Conservation (phyloP, 2,329 filamentous ascomycete genomes). For the Magnaporthiopsis poae region DNA sequence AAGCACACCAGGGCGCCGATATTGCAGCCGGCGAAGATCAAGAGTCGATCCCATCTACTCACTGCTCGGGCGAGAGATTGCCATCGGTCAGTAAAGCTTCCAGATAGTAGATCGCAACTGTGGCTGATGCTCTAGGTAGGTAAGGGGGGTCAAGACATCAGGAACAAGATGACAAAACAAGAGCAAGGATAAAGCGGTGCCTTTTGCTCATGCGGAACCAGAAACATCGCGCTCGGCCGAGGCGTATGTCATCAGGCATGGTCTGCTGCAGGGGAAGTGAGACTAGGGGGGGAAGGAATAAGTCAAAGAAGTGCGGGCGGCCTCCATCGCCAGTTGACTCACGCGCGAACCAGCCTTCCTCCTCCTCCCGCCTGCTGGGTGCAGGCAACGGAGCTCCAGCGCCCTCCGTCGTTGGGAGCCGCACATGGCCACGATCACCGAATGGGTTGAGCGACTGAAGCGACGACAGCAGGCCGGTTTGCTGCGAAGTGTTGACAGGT, state of each 20-base stretch:
- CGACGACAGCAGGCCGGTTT: slow-evolving; percentile 66
- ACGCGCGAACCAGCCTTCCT: slow-evolving; percentile 92
- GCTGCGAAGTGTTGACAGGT: slow-evolving; percentile 61
- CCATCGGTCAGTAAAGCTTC: slow-evolving; percentile 18
- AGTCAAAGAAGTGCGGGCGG: slow-evolving; percentile 8
- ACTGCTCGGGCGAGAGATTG: slow-evolving; percentile 46
- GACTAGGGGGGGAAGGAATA: slow-evolving; percentile 14
- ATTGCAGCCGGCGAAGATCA: slow-evolving; percentile 88
- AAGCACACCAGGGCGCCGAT: slow-evolving; percentile 84
- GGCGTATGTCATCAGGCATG: slow-evolving; percentile 32
- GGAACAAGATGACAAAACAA: slow-evolving; percentile 4
- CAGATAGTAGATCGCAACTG: not conserved
- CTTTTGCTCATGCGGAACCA: slow-evolving; percentile 27
- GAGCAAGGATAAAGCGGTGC: slow-evolving; percentile 2
- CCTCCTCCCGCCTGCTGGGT: slow-evolving; percentile 76
- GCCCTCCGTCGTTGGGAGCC: slow-evolving; percentile 74
- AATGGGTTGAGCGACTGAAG: slow-evolving; percentile 85
- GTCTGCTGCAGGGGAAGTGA: slow-evolving; percentile 32
- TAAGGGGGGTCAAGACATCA: slow-evolving; percentile 1
- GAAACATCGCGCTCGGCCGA: slow-evolving; percentile 32
- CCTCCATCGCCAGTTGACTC: slow-evolving; percentile 39
- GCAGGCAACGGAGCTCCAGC: slow-evolving; percentile 79
- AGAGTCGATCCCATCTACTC: slow-evolving; percentile 89
- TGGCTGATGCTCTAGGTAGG: not conserved
- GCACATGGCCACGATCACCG: slow-evolving; percentile 73